A percentile compares a stretch with the other conserved stretches of the same genome.
phyloP scores from a whole-genome alignment of 2,329 filamentous ascomycete species.

The Colletotrichum limetticola region DNA sequence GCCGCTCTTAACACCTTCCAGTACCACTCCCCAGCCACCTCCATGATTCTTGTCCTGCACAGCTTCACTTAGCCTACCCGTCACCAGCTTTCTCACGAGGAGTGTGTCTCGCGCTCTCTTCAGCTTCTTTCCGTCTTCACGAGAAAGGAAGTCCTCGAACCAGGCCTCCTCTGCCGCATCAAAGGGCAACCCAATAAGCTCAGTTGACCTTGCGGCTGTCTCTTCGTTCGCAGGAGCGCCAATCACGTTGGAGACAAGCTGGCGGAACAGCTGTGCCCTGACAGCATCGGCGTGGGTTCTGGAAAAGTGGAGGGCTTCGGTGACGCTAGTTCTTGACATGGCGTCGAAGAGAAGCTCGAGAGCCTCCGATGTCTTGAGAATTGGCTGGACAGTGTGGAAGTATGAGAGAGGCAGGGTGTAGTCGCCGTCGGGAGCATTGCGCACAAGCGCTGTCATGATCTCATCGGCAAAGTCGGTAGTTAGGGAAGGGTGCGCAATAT shows the following conservation, averaged over 20 bases:
- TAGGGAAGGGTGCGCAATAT: conserved; percentile 82
- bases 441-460: conserved; percentile 76
- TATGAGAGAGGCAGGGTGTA: conserved; percentile 78
- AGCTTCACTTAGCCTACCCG: conserved; percentile 66
- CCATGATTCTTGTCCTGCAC: conserved; percentile 54
- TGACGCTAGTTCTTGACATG: conserved; percentile 73
- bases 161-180: conserved; percentile 76
- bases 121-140: conserved; percentile 72
- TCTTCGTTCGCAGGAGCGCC: conserved; percentile 50
- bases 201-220: conserved; percentile 67
- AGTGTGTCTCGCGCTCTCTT: conserved; percentile 78
- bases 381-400: conserved; percentile 79
- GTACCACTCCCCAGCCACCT: conserved; percentile 59
- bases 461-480: conserved; percentile 86
- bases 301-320: conserved; percentile 79
- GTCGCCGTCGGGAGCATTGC: conserved; percentile 68
- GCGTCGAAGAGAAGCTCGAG: conserved; percentile 76
- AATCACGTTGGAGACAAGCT: conserved; percentile 70
- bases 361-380: conserved; percentile 71
- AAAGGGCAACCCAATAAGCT: conserved; percentile 80
- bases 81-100: conserved; percentile 78
- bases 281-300: conserved; percentile 71
- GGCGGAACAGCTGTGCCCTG: conserved; percentile 73
- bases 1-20: conserved; percentile 63
- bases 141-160: conserved; percentile 76